phyloP scores from a whole-genome alignment of 2,329 filamentous ascomycete genomes.

The Beauveria sp. region DNA sequence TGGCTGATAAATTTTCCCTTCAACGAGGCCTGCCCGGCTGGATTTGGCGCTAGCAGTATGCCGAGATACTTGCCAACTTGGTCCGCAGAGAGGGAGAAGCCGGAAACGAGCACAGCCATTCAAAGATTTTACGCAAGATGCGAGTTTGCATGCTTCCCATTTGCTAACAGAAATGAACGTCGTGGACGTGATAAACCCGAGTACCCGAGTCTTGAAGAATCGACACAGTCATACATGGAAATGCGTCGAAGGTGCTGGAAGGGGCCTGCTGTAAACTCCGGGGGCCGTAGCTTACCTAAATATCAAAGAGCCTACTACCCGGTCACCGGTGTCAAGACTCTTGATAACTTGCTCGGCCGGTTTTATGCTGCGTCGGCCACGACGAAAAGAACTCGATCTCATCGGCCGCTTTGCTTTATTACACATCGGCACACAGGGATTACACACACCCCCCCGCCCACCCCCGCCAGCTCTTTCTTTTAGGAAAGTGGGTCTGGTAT shows the following conservation, averaged over 20 bases:
- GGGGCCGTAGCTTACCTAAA: not conserved
- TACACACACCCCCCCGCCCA: not conserved
- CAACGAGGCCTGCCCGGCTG: conserved; percentile 4
- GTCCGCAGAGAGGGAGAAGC: not conserved
- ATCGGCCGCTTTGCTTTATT: conserved; percentile 3
- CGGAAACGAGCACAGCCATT: not conserved
- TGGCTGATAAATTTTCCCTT: conserved; percentile 10
- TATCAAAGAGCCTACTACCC: not conserved
- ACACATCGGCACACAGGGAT: not conserved
- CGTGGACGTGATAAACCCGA: not conserved
- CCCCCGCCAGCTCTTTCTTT: conserved; percentile 1
- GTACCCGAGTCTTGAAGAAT: not conserved
- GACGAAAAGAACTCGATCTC: conserved; percentile 8
- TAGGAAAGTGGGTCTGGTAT: not conserved
- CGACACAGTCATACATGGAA: not conserved
- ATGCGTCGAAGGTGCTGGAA: not conserved
- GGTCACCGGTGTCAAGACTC: conserved; percentile 4
- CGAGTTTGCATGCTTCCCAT: not conserved
- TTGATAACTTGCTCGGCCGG: not conserved
- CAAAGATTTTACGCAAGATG: not conserved
- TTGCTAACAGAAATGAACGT: not conserved
- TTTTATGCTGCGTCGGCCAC: not conserved
- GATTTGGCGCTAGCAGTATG: conserved; percentile 1
- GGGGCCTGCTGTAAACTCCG: not conserved
- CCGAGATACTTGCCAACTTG: not conserved